These are phyloP conservation scores for Aspergillus terreus DNA, from an alignment of 2,329 filamentous ascomycete genomes.

Conservation along the genomic window DNA sequence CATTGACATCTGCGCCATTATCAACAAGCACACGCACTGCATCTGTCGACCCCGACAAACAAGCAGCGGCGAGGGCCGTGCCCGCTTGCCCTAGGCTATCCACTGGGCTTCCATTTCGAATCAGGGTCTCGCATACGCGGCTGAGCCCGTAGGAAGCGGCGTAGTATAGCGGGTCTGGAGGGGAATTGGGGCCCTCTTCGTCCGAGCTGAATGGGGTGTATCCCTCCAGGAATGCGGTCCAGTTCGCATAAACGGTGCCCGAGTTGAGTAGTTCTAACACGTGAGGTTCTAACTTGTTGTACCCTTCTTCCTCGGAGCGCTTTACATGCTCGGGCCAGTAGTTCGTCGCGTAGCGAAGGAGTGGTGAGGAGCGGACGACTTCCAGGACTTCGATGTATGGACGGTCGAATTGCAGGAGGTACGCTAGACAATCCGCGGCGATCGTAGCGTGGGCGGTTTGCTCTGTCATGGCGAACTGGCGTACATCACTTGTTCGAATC, in stretches of 20 bases:
- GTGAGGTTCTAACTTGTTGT: not conserved
- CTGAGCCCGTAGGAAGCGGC: not conserved
- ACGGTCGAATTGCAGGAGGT: not conserved
- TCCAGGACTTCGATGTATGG: not conserved
- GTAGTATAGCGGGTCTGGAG: not conserved
- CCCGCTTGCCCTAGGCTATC: not conserved
- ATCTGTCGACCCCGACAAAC: not conserved
- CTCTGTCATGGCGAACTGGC: not conserved
- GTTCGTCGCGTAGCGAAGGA: conserved; percentile 2
- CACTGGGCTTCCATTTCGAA: not conserved
- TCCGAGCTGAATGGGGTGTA: not conserved
- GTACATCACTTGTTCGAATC: not conserved
- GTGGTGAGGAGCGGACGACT: not conserved
- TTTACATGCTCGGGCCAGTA: conserved; percentile 3
- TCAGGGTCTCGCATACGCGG: not conserved
- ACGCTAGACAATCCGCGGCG: not conserved
- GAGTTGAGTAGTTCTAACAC: not conserved
- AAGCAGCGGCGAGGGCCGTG: not conserved
- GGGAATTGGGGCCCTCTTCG: not conserved
- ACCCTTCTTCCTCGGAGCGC: not conserved
- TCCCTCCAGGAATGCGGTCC: not conserved
- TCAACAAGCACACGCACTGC: not conserved
- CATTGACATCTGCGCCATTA: not conserved
- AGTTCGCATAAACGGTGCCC: not conserved
- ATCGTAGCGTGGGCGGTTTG: not conserved